A percentile compares a stretch with the other conserved stretches of the same genome.
Conservation (phyloP, 371 early-diverging fungal species). For the Zancudomyces culisetae region DNA sequence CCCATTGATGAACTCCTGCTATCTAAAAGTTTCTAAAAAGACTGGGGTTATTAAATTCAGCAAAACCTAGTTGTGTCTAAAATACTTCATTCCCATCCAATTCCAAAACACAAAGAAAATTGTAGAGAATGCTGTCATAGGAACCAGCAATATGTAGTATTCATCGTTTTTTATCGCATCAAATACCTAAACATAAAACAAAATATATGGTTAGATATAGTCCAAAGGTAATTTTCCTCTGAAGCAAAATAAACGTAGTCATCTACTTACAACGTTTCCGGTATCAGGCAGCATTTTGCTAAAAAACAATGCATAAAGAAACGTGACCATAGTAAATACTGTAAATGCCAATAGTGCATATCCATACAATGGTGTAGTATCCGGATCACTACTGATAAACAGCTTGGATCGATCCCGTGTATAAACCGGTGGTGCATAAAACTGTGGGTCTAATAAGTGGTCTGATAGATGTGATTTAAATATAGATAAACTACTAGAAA, state of each 20-base stretch:
- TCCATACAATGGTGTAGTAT: slow-evolving; percentile 50
- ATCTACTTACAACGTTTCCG: slow-evolving; percentile 22
- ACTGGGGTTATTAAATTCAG: no score
- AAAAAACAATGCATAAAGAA: slow-evolving; percentile 46
- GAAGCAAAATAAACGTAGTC: no score
- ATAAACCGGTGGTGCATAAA: slow-evolving; percentile 22
- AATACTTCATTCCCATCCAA: slow-evolving; percentile 91
- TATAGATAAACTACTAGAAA: slow-evolving; percentile 21
- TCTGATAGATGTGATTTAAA: slow-evolving; percentile 21
- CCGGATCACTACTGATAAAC: slow-evolving; percentile 35
- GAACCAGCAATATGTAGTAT: slow-evolving; percentile 67
- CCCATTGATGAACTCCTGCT: no score
- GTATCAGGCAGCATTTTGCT: slow-evolving; percentile 54
- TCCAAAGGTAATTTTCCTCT: no score
- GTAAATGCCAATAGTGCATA: slow-evolving; percentile 40
- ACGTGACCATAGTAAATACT: slow-evolving; percentile 32
- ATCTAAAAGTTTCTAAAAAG: no score
- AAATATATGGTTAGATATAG: no score
- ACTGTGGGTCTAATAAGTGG: slow-evolving; percentile 17
- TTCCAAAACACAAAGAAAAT: slow-evolving; percentile 70
- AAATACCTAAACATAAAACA: slow-evolving; percentile 29
- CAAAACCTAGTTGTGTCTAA: slow-evolving; percentile 49
- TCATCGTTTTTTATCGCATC: slow-evolving; percentile 59
- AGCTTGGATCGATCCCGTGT: slow-evolving; percentile 32
- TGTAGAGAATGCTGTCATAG: slow-evolving; percentile 55